Conservation (phyloP, 768 basidiomycete genomes). For the Agrocybe pediades region DNA sequence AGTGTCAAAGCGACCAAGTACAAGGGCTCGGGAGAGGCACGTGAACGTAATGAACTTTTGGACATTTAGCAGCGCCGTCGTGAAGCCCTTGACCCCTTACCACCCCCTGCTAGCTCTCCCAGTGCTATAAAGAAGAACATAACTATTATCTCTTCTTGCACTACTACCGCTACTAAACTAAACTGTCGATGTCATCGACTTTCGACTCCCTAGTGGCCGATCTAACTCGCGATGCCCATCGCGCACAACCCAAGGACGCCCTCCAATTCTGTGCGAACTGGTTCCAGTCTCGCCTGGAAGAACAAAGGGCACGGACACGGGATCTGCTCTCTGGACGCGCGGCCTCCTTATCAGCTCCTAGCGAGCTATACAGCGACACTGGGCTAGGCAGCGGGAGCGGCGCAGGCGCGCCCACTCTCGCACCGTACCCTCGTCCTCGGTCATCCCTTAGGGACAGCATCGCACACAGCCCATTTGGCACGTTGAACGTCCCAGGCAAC, state of each 20-base stretch:
- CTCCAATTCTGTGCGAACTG: conserved; percentile 94
- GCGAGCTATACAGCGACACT: conserved; percentile 60
- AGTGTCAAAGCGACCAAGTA: too few relatives aligned
- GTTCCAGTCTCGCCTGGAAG: conserved; percentile 88
- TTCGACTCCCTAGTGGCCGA: conserved; percentile 84
- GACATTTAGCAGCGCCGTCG: too few relatives aligned
- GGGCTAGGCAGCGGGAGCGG: conserved; percentile 31
- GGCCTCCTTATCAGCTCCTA: conserved; percentile 51
- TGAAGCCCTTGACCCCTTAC: too few relatives aligned
- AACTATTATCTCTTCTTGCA: not conserved
- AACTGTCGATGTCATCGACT: conserved; percentile 47
- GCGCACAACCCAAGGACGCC: conserved; percentile 86
- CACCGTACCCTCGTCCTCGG: conserved; percentile 62
- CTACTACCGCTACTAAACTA: not conserved
- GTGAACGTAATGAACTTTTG: too few relatives aligned
- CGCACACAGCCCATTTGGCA: conserved; percentile 74
- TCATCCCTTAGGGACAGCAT: conserved; percentile 58
- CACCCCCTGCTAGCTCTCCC: too few relatives aligned
- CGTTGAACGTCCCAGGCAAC: conserved; percentile 80
- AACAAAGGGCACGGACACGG: conserved; percentile 76
- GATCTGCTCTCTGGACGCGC: conserved; percentile 60
- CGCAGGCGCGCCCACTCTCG: conserved; percentile 41
- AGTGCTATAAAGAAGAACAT: too few relatives aligned
- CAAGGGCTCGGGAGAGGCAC: too few relatives aligned
- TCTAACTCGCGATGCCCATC: conserved; percentile 81